Conservation (phyloP, 345 rosid species). For the Gossypium mustelinum region DNA sequence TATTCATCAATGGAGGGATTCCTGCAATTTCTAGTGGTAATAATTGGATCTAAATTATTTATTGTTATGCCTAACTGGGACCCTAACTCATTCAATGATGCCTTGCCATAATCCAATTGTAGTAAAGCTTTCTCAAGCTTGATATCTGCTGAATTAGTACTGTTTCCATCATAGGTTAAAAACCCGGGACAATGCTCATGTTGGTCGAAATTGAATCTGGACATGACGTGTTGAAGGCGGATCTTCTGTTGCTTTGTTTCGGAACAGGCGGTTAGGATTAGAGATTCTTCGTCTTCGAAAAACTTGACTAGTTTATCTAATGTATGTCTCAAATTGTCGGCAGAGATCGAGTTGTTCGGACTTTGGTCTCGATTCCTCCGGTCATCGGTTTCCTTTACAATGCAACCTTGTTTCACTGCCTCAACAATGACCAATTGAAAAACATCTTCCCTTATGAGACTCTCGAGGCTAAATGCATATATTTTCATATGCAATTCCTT, state of each 20-base stretch:
- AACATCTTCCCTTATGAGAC: slow-evolving; percentile 27
- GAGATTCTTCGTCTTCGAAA: slow-evolving; percentile 12
- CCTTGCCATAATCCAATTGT: slow-evolving; percentile 23
- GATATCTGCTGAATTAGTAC: slow-evolving; percentile 15
- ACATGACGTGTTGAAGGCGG: not conserved
- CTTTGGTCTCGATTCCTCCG: not conserved
- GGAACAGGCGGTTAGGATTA: slow-evolving; percentile 7
- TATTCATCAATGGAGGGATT: not conserved
- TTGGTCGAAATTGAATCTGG: not conserved
- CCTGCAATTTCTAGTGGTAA: not conserved
- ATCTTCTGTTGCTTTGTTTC: slow-evolving; percentile 20
- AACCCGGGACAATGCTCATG: not conserved
- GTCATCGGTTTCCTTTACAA: not conserved
- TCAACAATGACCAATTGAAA: slow-evolving; percentile 17
- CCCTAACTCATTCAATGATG: slow-evolving; percentile 18
- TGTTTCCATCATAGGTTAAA: not conserved
- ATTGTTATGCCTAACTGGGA: slow-evolving; percentile 14
- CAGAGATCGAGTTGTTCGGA: not conserved
- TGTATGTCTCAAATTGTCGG: slow-evolving; percentile 7
- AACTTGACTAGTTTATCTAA: slow-evolving; percentile 4
- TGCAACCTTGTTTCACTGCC: slow-evolving; percentile 22
- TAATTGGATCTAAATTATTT: slow-evolving; percentile 1
- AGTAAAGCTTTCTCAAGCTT: slow-evolving; percentile 25
- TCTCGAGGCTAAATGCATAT: slow-evolving; percentile 19
- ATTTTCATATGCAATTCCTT: slow-evolving; percentile 22